Evolutionary conservation across 768 basidiomycete species (phyloP), one percentile per base, ranked within the genome.

Genomic region (Kwoniella shandongensis): DNA sequence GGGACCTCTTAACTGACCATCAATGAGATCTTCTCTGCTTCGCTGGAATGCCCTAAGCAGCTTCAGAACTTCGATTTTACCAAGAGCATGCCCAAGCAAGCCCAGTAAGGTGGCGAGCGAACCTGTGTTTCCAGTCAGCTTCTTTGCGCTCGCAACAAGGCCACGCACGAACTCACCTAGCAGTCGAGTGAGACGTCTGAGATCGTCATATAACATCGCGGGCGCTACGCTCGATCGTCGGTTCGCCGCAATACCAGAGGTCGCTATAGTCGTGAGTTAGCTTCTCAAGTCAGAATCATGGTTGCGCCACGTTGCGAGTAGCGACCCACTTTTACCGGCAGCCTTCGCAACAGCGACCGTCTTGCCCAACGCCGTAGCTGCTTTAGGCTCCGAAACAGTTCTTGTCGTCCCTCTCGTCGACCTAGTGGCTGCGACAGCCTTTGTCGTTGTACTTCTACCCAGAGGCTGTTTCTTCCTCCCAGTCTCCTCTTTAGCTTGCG

Each of bases 11-110:
- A 20, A 20, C 75, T 39, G 10, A 72, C 79, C 51, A 57, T 87
- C 87, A 79, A 78, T 85, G 79, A 53, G 47, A 44, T 81, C 80
- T 1, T 72, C 55, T 25, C 81, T 77, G 17, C 78, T 75, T 47
- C 87, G 83, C 23, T 83, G 83, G 5, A 93, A 66, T 15, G 81
- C 83, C 36, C 86, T 80, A 2, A 85, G 80, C 15, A 85, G 77
- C 51, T 85, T 83, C 23, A 97, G 80, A 3, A 86, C 74, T 45
- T 84, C 85, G 4, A 91, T 80, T 57, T 86, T 86, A 17, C 82
- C 79, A 4, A 91, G 76, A 2, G 82, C 78, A 17, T 88, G 81
- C 0, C 85, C 86, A 3, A 91, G 76, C 8, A 91, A 64, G 1
- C 88, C 87, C 17, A 90, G 81, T 40, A 93, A 77, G 44, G 84